Base-by-base conservation (phyloP, 2,329 filamentous ascomycete genomes). In the Stagonosporopsis vannaccii region DNA sequence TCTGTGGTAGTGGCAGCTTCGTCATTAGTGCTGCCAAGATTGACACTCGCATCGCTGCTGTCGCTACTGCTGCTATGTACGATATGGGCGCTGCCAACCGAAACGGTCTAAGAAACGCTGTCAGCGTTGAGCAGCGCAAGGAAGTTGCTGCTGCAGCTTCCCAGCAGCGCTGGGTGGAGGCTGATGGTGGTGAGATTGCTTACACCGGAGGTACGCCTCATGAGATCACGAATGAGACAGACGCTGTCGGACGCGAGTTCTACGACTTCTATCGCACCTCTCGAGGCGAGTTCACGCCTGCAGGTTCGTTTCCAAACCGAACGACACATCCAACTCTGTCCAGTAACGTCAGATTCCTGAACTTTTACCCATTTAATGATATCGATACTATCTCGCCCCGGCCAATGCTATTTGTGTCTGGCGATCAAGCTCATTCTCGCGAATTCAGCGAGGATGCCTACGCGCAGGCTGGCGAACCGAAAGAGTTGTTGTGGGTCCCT, bases 401-500 rank as follows among this genome's bases (percentile, higher is more conserved):
- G 1, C 69, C 69, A 0, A 11, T 74, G 15, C 60, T 74, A 8
- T 30, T 30, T 12, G 59, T 72, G 11, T 51, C 60, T 1, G 68
- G 70, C 22, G 63, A 68, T 12, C 28, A 63, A 13, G 61, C 69
- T 2, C 68, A 72, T 53, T 71, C 69, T 12, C 65, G 63, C 2
- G 66, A 71, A 55, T 72, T 46, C 28, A 72, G 66, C n/a, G 57
- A 68, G 42, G 55, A 68, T 25, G 70, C 69, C 2, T 71, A 67
- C 37, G 48, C 41, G 1, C 56, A 35, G 28, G 70, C 61, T 43
- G 69, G n/a, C 15, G 71, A 77, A 53, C 76, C 75, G 7, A 78
- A 77, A 62, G 74, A 77, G 58, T 32, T 77, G 42, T 7, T 71
- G 6, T 74, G 70, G 71, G 52, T 78, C 0, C 42, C 67, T 0